Evolutionary conservation across 371 early-diverging fungal species (phyloP).

Genomic region (Rhizopus sp.): DNA sequence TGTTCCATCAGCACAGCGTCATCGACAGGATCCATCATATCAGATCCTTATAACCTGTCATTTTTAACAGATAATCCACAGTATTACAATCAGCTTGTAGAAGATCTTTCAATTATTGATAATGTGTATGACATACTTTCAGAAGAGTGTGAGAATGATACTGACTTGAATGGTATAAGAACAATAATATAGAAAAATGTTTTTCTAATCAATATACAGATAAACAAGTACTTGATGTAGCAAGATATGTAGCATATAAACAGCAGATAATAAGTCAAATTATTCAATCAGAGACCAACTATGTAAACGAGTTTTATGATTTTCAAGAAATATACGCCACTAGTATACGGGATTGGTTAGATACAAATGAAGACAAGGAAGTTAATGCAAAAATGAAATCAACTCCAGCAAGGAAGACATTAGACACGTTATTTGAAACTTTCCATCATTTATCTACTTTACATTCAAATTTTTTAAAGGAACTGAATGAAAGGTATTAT

Average conservation of each 20-base stretch:
- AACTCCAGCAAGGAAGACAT: constrained; percentile 3
- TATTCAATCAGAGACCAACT: constrained; percentile 17
- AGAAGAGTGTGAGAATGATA: constrained; percentile 1
- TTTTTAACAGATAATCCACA: constrained; percentile 14
- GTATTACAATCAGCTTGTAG: constrained; percentile 10
- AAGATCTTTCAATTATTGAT: constrained; percentile 23
- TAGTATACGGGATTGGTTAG: constrained; percentile 20
- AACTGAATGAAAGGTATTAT: constrained; percentile 19
- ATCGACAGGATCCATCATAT: not conserved
- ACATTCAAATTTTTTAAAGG: constrained; percentile 11
- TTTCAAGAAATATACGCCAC: constrained; percentile 21
- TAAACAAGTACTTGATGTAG: constrained; percentile 17
- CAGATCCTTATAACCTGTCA: constrained; percentile 13
- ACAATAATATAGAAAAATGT: not conserved
- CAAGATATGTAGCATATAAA: constrained; percentile 17
- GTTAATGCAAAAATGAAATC: constrained; percentile 2
- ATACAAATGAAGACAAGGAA: constrained; percentile 12
- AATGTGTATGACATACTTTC: constrained; percentile 14
- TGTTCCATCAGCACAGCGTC: not conserved
- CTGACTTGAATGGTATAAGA: constrained; percentile 6
- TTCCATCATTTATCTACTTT: constrained; percentile 6
- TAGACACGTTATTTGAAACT: constrained; percentile 7
- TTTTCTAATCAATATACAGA: constrained; percentile 6
- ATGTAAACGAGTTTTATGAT: constrained; percentile 16
- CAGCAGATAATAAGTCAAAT: constrained; percentile 14